Evolutionary conservation across 108 stramenopile species (phyloP).

Genomic region (Nitzschia sp.): DNA sequence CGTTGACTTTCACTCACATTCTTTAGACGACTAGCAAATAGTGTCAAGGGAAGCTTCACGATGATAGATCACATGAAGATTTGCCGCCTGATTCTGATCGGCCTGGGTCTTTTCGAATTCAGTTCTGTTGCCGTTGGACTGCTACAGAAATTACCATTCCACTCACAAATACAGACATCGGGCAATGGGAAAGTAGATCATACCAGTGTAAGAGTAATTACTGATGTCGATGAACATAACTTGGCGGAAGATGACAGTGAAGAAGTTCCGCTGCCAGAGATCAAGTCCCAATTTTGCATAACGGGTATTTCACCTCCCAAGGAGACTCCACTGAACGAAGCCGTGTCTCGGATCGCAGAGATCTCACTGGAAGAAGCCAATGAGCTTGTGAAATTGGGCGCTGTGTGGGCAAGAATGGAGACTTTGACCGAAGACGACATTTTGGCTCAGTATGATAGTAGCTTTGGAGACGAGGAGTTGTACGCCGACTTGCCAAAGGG

Average conservation of each 20-base stretch:
- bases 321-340: slow-evolving; percentile 71
- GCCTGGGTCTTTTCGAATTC: not conserved
- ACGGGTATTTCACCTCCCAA: slow-evolving; percentile 72
- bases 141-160: too few relatives aligned
- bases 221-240: slow-evolving; percentile 1
- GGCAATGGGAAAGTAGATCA: too few relatives aligned
- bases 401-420: slow-evolving; percentile 88
- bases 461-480: slow-evolving; percentile 16
- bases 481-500: slow-evolving; percentile 59
- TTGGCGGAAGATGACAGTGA: slow-evolving; percentile 10
- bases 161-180: too few relatives aligned
- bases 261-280: slow-evolving; percentile 17
- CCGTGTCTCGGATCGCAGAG: slow-evolving; percentile 54
- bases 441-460: slow-evolving; percentile 62
- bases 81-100: not conserved
- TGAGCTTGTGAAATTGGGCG: slow-evolving; percentile 75
- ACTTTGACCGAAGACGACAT: slow-evolving; percentile 71
- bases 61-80: not conserved
- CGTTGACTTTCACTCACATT: too few relatives aligned
- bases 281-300: slow-evolving; percentile 45
- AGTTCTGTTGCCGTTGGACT: too few relatives aligned
- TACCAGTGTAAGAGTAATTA: not conserved
- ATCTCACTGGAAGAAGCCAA: slow-evolving; percentile 67
- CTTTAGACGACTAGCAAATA: too few relatives aligned
- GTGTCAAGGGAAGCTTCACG: not conserved